phyloP scores from a whole-genome alignment of 352 stramenopile genomes.

The Phytopythium kandeliae region DNA sequence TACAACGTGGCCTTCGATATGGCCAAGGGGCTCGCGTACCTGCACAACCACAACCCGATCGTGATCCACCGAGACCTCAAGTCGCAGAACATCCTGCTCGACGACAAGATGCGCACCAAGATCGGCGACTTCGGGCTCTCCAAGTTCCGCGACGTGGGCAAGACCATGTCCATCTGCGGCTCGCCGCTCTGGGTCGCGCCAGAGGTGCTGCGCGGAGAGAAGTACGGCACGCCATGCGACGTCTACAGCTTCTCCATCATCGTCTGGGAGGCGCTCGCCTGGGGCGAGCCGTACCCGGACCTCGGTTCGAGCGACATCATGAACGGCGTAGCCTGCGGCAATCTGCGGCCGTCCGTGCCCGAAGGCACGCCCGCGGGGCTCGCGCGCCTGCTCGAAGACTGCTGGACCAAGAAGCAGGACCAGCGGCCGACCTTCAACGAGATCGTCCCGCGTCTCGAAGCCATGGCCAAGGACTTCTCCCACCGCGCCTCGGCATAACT shows the following conservation, averaged over 20 bases:
- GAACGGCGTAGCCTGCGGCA: constrained; percentile 74
- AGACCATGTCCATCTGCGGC: constrained; percentile 85
- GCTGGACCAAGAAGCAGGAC: constrained; percentile 84
- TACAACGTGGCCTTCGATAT: constrained; percentile 87
- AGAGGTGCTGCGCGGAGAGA: constrained; percentile 75
- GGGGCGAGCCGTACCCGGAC: constrained; percentile 75
- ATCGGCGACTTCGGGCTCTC: constrained; percentile 80
- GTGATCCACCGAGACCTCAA: constrained; percentile 95
- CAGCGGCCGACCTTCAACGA: constrained; percentile 78
- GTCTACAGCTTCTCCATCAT: constrained; percentile 90
- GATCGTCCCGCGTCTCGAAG: constrained; percentile 72
- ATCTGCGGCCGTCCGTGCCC: constrained; percentile 62
- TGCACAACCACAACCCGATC: constrained; percentile 96
- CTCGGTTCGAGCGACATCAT: constrained; percentile 82
- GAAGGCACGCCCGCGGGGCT: constrained; percentile 53
- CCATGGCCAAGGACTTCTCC: constrained; percentile 72
- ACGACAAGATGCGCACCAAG: constrained; percentile 84
- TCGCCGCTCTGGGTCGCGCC: constrained; percentile 77
- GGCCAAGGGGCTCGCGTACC: constrained; percentile 92
- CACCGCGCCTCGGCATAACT: too few species aligned
- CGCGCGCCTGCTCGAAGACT: constrained; percentile 63
- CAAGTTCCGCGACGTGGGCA: constrained; percentile 82
- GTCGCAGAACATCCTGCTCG: constrained; percentile 74
- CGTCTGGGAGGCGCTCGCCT: constrained; percentile 78
- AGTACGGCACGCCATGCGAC: constrained; percentile 76